Percentiles rank a stretch among this genome's conserved stretches.
Evolutionary conservation across 805 yeast species (phyloP).

Genomic region (Scheffersomyces lignosus): DNA sequence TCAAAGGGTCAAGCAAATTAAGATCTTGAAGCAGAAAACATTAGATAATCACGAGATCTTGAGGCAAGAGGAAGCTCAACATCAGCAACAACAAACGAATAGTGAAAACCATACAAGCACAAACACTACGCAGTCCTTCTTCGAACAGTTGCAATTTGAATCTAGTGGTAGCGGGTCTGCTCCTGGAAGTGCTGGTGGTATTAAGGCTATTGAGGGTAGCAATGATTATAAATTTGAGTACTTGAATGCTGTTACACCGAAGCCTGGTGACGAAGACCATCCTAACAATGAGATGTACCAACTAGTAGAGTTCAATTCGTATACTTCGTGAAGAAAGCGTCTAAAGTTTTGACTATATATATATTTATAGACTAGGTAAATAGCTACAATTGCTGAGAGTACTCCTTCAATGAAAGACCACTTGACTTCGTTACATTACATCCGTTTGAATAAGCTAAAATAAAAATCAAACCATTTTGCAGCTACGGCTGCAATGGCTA

Average conservation of each 20-base stretch:
- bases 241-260: background rate
- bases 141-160: slow-evolving; percentile 26
- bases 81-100: slow-evolving; percentile 1
- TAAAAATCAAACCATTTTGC: too few relatives aligned
- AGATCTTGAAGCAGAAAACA: slow-evolving; percentile 27
- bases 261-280: slow-evolving; percentile 3
- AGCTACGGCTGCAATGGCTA: too few relatives aligned
- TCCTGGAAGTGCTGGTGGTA: background rate
- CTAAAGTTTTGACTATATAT: too few relatives aligned
- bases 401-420: too few relatives aligned
- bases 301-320: slow-evolving; percentile 30
- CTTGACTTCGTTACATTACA: too few relatives aligned
- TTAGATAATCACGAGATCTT: slow-evolving; percentile 24
- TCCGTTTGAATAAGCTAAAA: too few relatives aligned
- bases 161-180: background rate
- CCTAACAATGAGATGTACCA: slow-evolving; percentile 18
- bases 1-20: slow-evolving; percentile 59
- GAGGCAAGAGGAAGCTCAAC: slow-evolving; percentile 22
- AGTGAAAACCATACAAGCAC: slow-evolving; percentile 1
- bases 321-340: slow-evolving; percentile 23
- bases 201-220: background rate
- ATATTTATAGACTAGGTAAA: too few relatives aligned
- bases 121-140: slow-evolving; percentile 31
- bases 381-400: too few relatives aligned
- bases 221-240: slow-evolving; percentile 7